Evolutionary conservation across 2,329 filamentous ascomycete genomes (phyloP), one percentile per base, ranked within the genome.

Genomic region (Aspergillus novoparasiticus): DNA sequence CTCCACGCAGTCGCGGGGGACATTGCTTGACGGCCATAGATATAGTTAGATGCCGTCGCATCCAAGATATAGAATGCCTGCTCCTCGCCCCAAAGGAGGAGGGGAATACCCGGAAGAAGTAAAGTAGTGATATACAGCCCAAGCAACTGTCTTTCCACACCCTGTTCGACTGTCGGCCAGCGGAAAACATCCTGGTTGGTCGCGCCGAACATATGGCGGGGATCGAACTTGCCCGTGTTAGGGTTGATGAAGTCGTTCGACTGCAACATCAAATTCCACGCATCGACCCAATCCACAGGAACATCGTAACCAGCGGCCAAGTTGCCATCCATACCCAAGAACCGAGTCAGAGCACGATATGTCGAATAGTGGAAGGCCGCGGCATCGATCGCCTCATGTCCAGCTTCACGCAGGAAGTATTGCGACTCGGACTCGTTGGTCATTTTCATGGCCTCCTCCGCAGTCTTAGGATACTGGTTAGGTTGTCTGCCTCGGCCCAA

Each of bases 181-280:
- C 87, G 81, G 68, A 89, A 86, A 8, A 89, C 86, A 71, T 90
- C 87, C 75, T 90, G 87, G 69, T 89, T 89, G 10, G 86, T 87
- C 1, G 84, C 83, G 54, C 87, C 87, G 69, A 84, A 89, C 82
- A 89, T 84, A 71, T 89, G 87, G 2, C 87, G 82, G 4, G 87
- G 87, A 67, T 90, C 87, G 65, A 88, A 87, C 58, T 84, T 74
- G 43, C 86, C 86, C 2, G 85, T 88, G 69, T 87, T 85, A 2
- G 84, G 80, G 66, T 89, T 89, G 65, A 85, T 75, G 65, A 89
- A 75, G 68, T 89, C 87, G 65, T 89, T 88, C 2, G 85, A 85
- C 58, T 81, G 71, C 11, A 88, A 70, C 74, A 89, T 85, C 34
- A 82, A 74, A 60, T 86, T 81, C 86, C 87, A 89, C 39, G 83